A percentile compares a stretch with the other conserved stretches of the same genome.
phyloP scores from a whole-genome alignment of 139 green algal species.

The Micractinium conductrix region DNA sequence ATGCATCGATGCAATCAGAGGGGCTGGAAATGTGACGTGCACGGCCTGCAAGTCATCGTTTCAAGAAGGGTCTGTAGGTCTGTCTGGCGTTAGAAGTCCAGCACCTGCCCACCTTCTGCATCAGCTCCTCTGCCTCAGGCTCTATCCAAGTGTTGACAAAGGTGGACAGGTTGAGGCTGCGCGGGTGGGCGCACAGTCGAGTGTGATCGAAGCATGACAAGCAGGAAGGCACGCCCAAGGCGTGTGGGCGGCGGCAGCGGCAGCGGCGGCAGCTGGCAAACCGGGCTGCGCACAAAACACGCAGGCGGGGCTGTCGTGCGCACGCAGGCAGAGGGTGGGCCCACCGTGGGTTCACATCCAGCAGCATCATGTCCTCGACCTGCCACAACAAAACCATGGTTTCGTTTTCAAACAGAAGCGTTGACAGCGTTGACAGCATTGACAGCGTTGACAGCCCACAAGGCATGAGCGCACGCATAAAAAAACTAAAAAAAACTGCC shows the following conservation, averaged over 20 bases:
- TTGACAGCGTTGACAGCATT: too few relatives aligned
- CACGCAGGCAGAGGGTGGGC: too few relatives aligned
- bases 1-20: too few relatives aligned
- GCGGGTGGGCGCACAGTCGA: neutral
- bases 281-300: neutral
- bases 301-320: neutral
- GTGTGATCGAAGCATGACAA: neutral
- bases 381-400: neutral
- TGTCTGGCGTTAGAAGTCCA: too few relatives aligned
- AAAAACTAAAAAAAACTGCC: neutral
- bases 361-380: slow-evolving; percentile 3
- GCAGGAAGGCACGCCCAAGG: neutral
- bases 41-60: too few relatives aligned
- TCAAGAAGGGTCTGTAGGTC: too few relatives aligned
- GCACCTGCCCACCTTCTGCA: slow-evolving; percentile 17
- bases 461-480: too few relatives aligned
- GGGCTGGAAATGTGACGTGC: too few relatives aligned
- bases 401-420: too few relatives aligned
- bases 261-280: neutral
- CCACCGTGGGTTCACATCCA: slow-evolving; percentile 12
- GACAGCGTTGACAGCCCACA: too few relatives aligned
- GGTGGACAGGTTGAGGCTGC: slow-evolving; percentile 49
- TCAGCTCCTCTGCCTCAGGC: slow-evolving; percentile 45
- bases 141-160: slow-evolving; percentile 65
- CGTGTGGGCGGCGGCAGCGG: neutral